Percentiles rank a stretch among this genome's conserved stretches.
Conservation (phyloP, 2,329 filamentous ascomycete species). For the Beauveria caledonica region DNA sequence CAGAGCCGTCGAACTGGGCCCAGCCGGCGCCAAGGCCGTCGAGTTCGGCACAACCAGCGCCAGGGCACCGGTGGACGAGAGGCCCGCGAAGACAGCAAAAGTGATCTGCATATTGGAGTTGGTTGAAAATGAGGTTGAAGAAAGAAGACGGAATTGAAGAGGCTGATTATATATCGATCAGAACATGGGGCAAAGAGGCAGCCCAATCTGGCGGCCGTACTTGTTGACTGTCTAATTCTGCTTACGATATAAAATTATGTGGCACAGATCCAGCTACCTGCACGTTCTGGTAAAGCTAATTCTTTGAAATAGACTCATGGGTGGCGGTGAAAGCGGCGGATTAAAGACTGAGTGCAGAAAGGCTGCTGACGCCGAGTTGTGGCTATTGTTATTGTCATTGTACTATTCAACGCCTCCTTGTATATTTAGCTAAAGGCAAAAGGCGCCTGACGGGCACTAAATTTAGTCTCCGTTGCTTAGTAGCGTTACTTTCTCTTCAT, state of each 20-base stretch:
- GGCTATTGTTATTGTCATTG: not conserved
- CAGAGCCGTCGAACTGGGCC: not conserved
- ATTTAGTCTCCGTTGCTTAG: too few species aligned
- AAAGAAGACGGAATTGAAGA: not conserved
- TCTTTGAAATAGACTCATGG: too few species aligned
- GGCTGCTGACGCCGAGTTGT: not conserved
- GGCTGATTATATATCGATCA: not conserved
- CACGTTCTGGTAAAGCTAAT: too few species aligned
- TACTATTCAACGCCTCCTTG: too few species aligned
- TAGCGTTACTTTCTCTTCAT: too few species aligned
- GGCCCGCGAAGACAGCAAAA: not conserved
- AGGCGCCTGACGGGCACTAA: too few species aligned
- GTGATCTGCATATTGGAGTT: not conserved
- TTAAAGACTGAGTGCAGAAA: not conserved
- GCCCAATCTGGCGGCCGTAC: not conserved
- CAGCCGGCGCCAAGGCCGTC: not conserved
- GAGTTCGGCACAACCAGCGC: not conserved
- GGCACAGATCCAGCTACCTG: too few species aligned
- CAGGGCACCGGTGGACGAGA: conserved; percentile 1
- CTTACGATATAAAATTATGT: too few species aligned
- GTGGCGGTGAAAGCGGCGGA: not conserved
- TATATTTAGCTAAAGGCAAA: too few species aligned
- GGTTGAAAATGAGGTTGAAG: not conserved
- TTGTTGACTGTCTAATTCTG: too few species aligned
- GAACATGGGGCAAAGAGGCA: not conserved